phyloP scores from a whole-genome alignment of 345 rosid species.

The Brassica nigra region DNA sequence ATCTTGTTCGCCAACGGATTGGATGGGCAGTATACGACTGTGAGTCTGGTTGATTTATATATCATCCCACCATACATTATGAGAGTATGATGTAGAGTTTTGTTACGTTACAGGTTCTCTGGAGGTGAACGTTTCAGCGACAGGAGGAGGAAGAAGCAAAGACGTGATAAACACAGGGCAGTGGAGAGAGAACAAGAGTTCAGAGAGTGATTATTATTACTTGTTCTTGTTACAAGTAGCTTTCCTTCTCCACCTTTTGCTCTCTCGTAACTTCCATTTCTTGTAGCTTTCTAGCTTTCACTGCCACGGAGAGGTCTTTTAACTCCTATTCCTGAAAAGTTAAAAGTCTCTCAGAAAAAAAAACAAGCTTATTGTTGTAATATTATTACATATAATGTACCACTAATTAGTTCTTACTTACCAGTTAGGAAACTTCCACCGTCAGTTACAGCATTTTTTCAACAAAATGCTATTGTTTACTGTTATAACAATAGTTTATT shows the following conservation, averaged over 20 bases:
- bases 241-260: slow-evolving; percentile 1
- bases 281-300: slow-evolving; percentile 23
- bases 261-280: background rate
- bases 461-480: background rate
- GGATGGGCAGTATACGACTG: slow-evolving; percentile 93
- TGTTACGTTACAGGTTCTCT: slow-evolving; percentile 51
- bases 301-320: background rate
- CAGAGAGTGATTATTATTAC: slow-evolving; percentile 4
- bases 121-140: slow-evolving; percentile 75
- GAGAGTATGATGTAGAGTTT: background rate
- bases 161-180: slow-evolving; percentile 33
- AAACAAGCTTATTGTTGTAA: slow-evolving; percentile 21
- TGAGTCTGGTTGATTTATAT: slow-evolving; percentile 45
- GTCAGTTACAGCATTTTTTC: background rate
- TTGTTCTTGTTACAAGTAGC: slow-evolving; percentile 15
- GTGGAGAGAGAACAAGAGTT: slow-evolving; percentile 33
- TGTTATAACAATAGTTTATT: background rate
- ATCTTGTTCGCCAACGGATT: slow-evolving; percentile 69
- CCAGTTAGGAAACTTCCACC: background rate
- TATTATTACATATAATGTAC: background rate
- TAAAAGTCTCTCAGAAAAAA: background rate
- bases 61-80: background rate
- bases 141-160: slow-evolving; percentile 40
- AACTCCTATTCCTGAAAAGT: background rate
- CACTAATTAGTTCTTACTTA: slow-evolving; percentile 31